phyloP scores from a whole-genome alignment of 2,329 filamentous ascomycete species.

The Hypoxylon sp. region DNA sequence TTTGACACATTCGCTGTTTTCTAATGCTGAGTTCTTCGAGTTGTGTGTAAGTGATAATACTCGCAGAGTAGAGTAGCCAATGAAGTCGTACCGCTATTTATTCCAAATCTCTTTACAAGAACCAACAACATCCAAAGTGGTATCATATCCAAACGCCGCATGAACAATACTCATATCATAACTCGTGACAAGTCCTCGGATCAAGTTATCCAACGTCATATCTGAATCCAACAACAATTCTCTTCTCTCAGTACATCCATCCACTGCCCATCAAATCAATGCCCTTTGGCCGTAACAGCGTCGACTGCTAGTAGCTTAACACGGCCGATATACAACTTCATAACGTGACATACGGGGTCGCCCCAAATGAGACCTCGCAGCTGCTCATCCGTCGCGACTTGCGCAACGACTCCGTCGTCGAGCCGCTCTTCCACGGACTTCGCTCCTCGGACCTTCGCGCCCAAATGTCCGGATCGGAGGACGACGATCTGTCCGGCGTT shows the following conservation, averaged over 20 bases:
- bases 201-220: slow-evolving; percentile 5
- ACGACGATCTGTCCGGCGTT: slow-evolving; percentile 77
- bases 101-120: background rate
- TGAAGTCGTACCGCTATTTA: background rate
- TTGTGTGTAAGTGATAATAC: background rate
- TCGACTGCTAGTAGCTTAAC: slow-evolving; percentile 78
- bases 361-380: slow-evolving; percentile 81
- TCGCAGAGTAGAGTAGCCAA: background rate
- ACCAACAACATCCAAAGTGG: slow-evolving; percentile 21
- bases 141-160: slow-evolving; percentile 36
- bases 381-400: slow-evolving; percentile 74
- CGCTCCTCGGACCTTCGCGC: slow-evolving; percentile 54
- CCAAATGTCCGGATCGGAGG: slow-evolving; percentile 64
- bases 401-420: slow-evolving; percentile 73
- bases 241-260: background rate
- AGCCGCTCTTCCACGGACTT: slow-evolving; percentile 64
- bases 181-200: slow-evolving; percentile 24
- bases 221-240: background rate
- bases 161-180: slow-evolving; percentile 21
- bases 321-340: slow-evolving; percentile 79
- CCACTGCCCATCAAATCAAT: slow-evolving; percentile 35
- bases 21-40: background rate
- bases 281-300: slow-evolving; percentile 66
- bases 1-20: background rate
- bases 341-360: slow-evolving; percentile 82